Base-by-base conservation (phyloP, 306 rosid species). In the Dalbergia cultrata region DNA sequence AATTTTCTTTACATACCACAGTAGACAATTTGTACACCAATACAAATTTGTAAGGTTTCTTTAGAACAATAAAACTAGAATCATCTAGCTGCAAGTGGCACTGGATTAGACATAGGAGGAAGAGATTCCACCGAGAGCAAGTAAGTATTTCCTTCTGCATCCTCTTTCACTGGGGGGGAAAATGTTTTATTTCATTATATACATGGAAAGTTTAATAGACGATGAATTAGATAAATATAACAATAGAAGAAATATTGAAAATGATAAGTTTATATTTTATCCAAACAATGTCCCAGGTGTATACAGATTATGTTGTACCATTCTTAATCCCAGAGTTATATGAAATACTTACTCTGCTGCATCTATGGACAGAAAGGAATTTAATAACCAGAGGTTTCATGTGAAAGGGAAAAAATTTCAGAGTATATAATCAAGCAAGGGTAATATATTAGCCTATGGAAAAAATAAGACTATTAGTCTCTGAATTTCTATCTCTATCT, bases 401-500 rank as follows among this genome's bases (percentile, higher is more conserved):
- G 56, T 22, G 41, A 77, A 53, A 39, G 3, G 33, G 58, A 12
- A 41, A 53, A 43, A 41, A 33, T 41, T 65, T 65, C 26, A 26
- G 16, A 3, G 8, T 52, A 66, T 65, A 43, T 37, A 17, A 34
- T 58, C 59, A 79, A 13, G 70, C 26, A 39, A 31, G 65, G 72
- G 49, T 71, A 62, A 11, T 31, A 37, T 47, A 33, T 33, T 74
- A 37, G 31, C 61, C 44, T 21, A 50, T 2, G 16, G 8, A 13
- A 7, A 49, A 26, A 3, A 47, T 12, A 47, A 47, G 53, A 47
- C 53, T 37, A 39, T 6, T 31, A 67, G 5, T 59, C 22, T 73
- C 57, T 52, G 37, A 52, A 77, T 52, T 72, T 82, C 67, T 22
- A 54, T 67, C 50, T 82, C 67, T 22, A 54, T 67, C 50, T 58